Conservation (phyloP, 1,284 basidiomycete genomes). For the Kwoniella shivajii region DNA sequence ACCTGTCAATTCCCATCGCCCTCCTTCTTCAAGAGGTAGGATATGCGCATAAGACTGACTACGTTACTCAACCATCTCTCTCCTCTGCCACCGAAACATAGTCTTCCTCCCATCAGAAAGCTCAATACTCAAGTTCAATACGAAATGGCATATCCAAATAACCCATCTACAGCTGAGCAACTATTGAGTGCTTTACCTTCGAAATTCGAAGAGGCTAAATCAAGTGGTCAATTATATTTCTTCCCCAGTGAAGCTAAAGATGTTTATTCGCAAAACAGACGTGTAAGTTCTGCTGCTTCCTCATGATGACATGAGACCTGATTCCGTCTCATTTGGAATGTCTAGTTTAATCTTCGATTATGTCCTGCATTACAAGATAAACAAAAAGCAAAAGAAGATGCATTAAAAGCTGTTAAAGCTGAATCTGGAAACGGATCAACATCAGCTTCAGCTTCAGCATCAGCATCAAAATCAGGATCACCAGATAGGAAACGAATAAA, state of each 20-base stretch:
- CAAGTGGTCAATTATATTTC: conserved; percentile 72
- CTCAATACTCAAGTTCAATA: no score
- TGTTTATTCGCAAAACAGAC: conserved; percentile 64
- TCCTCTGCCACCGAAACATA: no score
- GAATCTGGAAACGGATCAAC: background rate
- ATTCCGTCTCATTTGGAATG: background rate
- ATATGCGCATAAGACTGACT: no score
- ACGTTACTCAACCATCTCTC: no score
- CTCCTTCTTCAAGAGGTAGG: no score
- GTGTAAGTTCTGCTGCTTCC: conserved; percentile 57
- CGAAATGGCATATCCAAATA: conserved; percentile 38
- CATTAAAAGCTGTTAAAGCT: conserved; percentile 21
- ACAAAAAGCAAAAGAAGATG: conserved; percentile 40
- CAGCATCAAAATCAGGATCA: conserved; percentile 11
- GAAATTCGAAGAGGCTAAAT: conserved; percentile 64
- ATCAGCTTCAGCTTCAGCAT: no score
- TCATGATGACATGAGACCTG: background rate
- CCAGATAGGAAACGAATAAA: conserved; percentile 41
- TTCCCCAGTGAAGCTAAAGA: conserved; percentile 69
- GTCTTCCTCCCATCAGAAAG: no score
- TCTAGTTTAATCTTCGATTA: conserved; percentile 74
- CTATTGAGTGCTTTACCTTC: conserved; percentile 65
- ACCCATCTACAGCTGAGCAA: conserved; percentile 48
- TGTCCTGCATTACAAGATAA: conserved; percentile 82
- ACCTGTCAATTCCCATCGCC: no score